A percentile compares a stretch with the other conserved stretches of the same genome.
Evolutionary conservation across 306 rosid genomes (phyloP).

Genomic region (Medicago arabica): DNA sequence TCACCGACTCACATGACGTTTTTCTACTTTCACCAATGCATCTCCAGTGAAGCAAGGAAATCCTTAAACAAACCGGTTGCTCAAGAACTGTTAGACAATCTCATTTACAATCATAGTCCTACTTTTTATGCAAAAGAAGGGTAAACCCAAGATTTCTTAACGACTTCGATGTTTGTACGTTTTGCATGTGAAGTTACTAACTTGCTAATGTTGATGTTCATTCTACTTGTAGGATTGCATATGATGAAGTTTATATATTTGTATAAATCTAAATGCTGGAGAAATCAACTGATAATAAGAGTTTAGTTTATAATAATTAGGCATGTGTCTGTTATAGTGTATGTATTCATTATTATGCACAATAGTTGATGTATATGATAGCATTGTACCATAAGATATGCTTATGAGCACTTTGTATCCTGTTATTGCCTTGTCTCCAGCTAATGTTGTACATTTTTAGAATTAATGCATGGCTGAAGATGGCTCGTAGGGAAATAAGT

Average conservation of each 20-base stretch:
- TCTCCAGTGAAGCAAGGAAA: conserved; percentile 86
- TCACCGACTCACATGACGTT: conserved; percentile 6
- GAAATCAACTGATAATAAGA: background rate
- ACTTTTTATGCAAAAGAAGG: conserved; percentile 82
- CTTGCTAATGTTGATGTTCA: conserved; percentile 28
- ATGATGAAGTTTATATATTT: conserved; percentile 85
- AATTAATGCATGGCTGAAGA: too few species aligned
- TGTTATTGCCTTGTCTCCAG: too few species aligned
- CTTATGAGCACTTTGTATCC: too few species aligned
- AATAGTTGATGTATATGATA: too few species aligned
- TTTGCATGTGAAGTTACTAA: conserved; percentile 7
- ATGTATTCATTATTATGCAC: too few species aligned
- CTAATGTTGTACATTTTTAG: too few species aligned
- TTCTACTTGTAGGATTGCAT: conserved; percentile 65
- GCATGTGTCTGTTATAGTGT: too few species aligned
- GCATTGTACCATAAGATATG: too few species aligned
- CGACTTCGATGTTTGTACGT: background rate
- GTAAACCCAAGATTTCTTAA: conserved; percentile 48
- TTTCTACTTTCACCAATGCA: background rate
- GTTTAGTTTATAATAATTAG: too few species aligned
- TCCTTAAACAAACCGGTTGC: conserved; percentile 66
- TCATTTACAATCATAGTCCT: conserved; percentile 83
- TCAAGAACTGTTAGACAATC: conserved; percentile 65
- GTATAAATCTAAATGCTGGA: conserved; percentile 30
- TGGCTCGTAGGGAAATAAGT: background rate